phyloP scores from a whole-genome alignment of 495 filamentous ascomycete genomes.

The Penicillium canescens region DNA sequence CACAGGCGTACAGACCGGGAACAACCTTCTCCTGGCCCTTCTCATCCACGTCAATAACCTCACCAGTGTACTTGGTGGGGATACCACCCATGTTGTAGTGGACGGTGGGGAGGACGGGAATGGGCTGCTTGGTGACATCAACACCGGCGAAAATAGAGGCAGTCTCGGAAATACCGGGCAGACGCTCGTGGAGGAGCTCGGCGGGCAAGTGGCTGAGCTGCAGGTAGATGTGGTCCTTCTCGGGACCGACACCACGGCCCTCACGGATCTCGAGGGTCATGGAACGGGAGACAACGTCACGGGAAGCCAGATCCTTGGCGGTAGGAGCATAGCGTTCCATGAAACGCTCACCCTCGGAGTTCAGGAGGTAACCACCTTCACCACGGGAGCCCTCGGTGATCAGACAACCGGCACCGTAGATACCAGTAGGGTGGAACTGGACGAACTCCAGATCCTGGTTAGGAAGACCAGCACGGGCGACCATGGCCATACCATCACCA shows the following conservation, averaged over 20 bases:
- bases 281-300: constrained; percentile 92
- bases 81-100: constrained; percentile 99
- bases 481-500: constrained; percentile 98
- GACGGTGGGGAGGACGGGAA: constrained; percentile 93
- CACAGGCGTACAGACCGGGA: constrained; percentile 91
- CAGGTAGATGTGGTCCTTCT: constrained; percentile 97
- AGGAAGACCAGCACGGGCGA: constrained; percentile 92
- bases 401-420: constrained; percentile 97
- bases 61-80: constrained; percentile 93
- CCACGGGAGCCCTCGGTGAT: constrained; percentile 98
- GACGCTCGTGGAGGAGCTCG: constrained; percentile 89
- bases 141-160: constrained; percentile 95
- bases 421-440: constrained; percentile 99
- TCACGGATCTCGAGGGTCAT: constrained; percentile 98
- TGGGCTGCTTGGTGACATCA: constrained; percentile 94
- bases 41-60: constrained; percentile 84
- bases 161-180: constrained; percentile 97
- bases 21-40: constrained; percentile 88
- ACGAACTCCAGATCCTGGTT: constrained; percentile 99
- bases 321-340: constrained; percentile 99
- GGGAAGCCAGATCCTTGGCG: constrained; percentile 91
- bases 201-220: constrained; percentile 92
- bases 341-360: constrained; percentile 96
- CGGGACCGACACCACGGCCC: constrained; percentile 90
- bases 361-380: constrained; percentile 96